phyloP scores from a whole-genome alignment of 768 basidiomycete genomes.

The Auricularia auricula-judae region DNA sequence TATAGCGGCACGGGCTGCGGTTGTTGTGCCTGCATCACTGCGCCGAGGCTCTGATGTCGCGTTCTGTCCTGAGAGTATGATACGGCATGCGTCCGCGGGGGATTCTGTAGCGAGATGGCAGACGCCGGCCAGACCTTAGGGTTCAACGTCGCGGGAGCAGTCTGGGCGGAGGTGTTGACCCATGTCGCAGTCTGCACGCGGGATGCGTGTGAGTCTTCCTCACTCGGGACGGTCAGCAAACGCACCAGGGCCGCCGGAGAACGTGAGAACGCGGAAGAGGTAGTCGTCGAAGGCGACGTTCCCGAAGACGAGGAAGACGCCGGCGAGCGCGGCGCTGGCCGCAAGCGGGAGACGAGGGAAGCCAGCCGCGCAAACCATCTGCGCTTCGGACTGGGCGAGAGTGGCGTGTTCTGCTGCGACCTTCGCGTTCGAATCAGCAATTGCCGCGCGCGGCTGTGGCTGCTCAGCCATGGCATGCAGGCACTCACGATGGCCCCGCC shows the following conservation, averaged over 20 bases:
- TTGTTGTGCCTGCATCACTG: neutral
- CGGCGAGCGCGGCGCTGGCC: neutral
- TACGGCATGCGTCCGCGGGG: neutral
- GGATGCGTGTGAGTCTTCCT: neutral
- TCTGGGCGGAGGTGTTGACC: neutral
- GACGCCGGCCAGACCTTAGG: neutral
- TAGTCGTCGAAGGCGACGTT: neutral
- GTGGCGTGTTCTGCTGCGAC: neutral
- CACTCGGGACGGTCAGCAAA: neutral
- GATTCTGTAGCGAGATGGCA: neutral
- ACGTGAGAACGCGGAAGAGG: neutral
- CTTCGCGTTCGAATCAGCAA: neutral
- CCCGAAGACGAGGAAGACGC: neutral
- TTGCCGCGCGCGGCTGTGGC: neutral
- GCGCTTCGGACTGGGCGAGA: neutral
- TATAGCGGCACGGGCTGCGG: neutral
- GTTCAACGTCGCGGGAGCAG: too few relatives aligned
- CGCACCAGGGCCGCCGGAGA: neutral
- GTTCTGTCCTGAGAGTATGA: neutral
- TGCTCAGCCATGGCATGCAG: neutral
- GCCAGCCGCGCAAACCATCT: neutral
- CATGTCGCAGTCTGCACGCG: neutral
- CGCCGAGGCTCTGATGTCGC: neutral
- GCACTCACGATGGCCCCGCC: neutral
- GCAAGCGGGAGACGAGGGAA: neutral